Evolutionary conservation across 305 asterid genomes (phyloP).

Genomic region (Plantago coronopus): DNA sequence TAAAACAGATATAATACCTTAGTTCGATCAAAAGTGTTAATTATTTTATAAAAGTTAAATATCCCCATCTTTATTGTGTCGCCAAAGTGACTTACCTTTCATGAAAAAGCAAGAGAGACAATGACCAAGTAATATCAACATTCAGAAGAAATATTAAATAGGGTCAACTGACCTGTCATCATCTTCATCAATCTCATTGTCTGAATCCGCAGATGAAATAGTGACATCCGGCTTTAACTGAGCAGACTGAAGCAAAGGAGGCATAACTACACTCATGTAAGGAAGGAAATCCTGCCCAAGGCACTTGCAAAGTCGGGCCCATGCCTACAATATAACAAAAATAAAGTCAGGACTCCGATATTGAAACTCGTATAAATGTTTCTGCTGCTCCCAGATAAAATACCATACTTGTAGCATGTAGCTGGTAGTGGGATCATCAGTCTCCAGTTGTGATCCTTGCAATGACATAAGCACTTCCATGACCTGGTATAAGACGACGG

Average conservation of each 20-base stretch:
- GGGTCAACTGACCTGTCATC: slow-evolving; percentile 71
- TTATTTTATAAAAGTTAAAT: too few species aligned
- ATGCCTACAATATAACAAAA: slow-evolving; percentile 58
- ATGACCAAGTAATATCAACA: background rate
- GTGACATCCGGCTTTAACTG: slow-evolving; percentile 96
- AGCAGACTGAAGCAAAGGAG: slow-evolving; percentile 96
- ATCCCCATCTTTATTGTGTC: background rate
- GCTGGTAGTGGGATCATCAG: slow-evolving; percentile 95
- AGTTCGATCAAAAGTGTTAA: too few species aligned
- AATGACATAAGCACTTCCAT: slow-evolving; percentile 94
- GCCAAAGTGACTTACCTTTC: slow-evolving; percentile 10
- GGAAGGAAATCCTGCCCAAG: slow-evolving; percentile 97
- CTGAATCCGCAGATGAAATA: slow-evolving; percentile 89
- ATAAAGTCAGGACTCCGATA: slow-evolving; percentile 17
- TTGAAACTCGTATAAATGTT: background rate
- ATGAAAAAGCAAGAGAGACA: background rate
- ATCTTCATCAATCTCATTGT: slow-evolving; percentile 80
- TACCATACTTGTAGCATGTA: slow-evolving; percentile 86
- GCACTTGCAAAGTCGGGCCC: slow-evolving; percentile 99
- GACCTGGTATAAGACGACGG: slow-evolving; percentile 44
- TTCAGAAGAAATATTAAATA: slow-evolving; percentile 14
- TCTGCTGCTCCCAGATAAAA: slow-evolving; percentile 14
- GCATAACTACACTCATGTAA: slow-evolving; percentile 96
- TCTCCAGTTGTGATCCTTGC: slow-evolving; percentile 97
- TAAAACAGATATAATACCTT: too few species aligned